Conservation (phyloP, 345 rosid genomes). For the Eucalyptus pauciflora region DNA sequence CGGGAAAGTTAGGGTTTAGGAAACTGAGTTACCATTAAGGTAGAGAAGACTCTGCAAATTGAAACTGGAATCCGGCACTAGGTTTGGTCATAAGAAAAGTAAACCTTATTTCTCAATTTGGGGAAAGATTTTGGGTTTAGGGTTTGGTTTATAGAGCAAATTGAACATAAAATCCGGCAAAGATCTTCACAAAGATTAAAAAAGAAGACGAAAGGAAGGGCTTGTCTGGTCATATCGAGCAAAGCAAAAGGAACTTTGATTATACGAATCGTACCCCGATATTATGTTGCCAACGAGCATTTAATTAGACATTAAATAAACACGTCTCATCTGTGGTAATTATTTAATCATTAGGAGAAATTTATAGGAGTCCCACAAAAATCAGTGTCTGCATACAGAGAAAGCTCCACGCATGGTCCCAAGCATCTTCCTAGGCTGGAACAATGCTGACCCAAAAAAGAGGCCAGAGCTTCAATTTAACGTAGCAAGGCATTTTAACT, state of each 20-base stretch:
- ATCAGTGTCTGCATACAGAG: neutral
- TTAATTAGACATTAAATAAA: neutral
- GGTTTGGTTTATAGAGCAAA: too few relatives aligned
- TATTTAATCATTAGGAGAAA: neutral
- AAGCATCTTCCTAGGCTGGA: neutral
- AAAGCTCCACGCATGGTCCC: neutral
- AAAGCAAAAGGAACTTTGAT: neutral
- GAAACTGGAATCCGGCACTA: too few relatives aligned
- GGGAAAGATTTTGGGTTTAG: too few relatives aligned
- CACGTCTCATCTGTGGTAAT: neutral
- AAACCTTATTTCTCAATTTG: too few relatives aligned
- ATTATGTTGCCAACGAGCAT: neutral
- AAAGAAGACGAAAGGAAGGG: neutral
- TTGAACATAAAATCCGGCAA: neutral
- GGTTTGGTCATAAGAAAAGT: too few relatives aligned
- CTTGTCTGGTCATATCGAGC: neutral
- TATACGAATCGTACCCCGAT: neutral
- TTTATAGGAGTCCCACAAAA: neutral
- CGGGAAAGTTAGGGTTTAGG: too few relatives aligned
- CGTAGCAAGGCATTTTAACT: slow-evolving; percentile 10
- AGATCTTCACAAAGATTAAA: neutral
- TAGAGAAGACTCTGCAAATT: too few relatives aligned
- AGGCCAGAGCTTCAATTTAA: neutral
- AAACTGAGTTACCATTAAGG: too few relatives aligned
- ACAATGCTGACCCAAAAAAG: neutral